phyloP scores from a whole-genome alignment of 805 yeast genomes.

The Candida andamanensis region DNA sequence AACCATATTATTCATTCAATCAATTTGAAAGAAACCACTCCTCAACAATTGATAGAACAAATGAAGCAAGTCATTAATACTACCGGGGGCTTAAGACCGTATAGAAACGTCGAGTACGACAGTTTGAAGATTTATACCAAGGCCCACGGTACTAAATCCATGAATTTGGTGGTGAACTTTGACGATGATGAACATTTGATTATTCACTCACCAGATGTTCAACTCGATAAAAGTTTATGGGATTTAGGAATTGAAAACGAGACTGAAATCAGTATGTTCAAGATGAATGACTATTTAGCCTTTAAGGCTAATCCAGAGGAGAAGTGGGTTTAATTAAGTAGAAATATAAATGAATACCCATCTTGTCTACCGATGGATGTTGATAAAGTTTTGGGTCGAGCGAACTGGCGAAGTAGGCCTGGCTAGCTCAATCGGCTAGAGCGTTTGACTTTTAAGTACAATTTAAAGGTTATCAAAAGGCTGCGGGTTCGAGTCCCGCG shows the following conservation, averaged over 20 bases:
- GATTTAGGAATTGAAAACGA: constrained; percentile 63
- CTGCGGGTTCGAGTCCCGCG: constrained; percentile 14
- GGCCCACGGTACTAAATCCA: constrained; percentile 92
- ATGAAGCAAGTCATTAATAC: constrained; percentile 44
- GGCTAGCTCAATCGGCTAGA: constrained; percentile 14
- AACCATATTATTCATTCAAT: constrained; percentile 65
- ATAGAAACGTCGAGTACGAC: constrained; percentile 68
- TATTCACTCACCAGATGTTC: constrained; percentile 18
- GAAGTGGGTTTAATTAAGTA: constrained; percentile 58
- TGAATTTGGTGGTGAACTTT: constrained; percentile 85
- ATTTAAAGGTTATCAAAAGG: constrained; percentile 9
- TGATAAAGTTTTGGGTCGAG: too few species aligned
- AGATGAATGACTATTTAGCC: constrained; percentile 55
- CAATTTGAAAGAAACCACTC: constrained; percentile 66
- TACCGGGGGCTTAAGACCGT: constrained; percentile 74
- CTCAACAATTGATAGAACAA: constrained; percentile 54
- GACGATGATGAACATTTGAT: constrained; percentile 78
- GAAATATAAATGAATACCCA: too few species aligned
- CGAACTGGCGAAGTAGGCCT: constrained; percentile 6
- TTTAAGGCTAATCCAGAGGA: constrained; percentile 84
- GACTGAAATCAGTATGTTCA: constrained; percentile 85
- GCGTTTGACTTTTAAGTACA: constrained; percentile 12
- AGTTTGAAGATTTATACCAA: constrained; percentile 84
- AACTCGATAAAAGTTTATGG: constrained; percentile 22
- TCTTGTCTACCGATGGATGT: too few species aligned